Evolutionary conservation across 305 asterid species (phyloP), one percentile per base, ranked within the genome.

Genomic region (Fraxinus nigra): DNA sequence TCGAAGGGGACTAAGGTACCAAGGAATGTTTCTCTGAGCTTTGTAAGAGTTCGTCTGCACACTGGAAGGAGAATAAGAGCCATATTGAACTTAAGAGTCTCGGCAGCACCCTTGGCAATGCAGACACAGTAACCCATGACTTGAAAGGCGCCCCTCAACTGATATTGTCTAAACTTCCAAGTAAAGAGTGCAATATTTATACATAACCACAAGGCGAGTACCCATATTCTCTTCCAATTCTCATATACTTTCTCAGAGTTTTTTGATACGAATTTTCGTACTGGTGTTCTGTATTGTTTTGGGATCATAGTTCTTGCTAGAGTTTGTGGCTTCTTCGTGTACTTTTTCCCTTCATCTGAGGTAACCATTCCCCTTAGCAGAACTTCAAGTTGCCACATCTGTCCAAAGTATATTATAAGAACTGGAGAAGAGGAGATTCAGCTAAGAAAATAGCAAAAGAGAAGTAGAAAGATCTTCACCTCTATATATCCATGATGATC

Each of bases 331-430:
- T 78, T 90, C 79, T 74, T 86, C 3, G 24, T 35, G 0, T 77
- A 26, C 2, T 84, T 82, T 28, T 79, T 80, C 34, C 63, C 85
- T 7, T 89, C 93, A 11, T 83, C 87, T 1, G 93, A 79, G 14
- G 87, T 86, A 20, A 87, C 93, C 92, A 92, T 88, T 67, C 97
- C 98, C 84, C 93, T 86, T 38, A 95, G 82, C 3, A 95, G 85
- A 5, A 90, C 80, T 85, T 95, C 98, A 4, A 95, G 97, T 87
- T 95, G 97, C 98, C 98, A 92, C 93, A 95, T 88, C 99, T 95
- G 86, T 82, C 76, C 20, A 34, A 75, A 67, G 0, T 14, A n/a
- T 30, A 73, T 6, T 14, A 37, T 22, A 46, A 43, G 22, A 43
- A 54, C 20, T 24, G 18, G 46, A 37, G 4, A 65, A 11, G n/a